phyloP scores from a whole-genome alignment of 2,329 filamentous ascomycete genomes.

The Cytospora piceicola region DNA sequence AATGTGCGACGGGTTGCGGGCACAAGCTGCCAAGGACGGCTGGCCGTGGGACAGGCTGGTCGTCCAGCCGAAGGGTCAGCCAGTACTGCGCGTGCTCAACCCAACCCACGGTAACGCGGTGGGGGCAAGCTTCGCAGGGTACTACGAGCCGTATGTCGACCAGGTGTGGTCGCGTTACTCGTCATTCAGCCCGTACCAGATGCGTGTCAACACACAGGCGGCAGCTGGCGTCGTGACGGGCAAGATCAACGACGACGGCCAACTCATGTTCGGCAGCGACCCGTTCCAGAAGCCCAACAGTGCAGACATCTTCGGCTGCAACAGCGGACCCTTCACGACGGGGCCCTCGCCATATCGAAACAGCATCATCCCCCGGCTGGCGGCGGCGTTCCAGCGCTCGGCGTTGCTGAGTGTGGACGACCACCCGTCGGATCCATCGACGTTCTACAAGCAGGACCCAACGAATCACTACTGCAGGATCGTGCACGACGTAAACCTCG shows the following conservation, averaged over 20 bases:
- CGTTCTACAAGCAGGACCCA: constrained; percentile 45
- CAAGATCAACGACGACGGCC: constrained; percentile 47
- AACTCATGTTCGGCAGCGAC: constrained; percentile 44
- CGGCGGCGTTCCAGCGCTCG: constrained; percentile 57
- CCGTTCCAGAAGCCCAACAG: constrained; percentile 60
- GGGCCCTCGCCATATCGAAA: constrained; percentile 45
- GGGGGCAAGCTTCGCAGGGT: constrained; percentile 48
- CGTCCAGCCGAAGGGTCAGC: constrained; percentile 38
- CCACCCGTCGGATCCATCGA: constrained; percentile 42
- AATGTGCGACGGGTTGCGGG: constrained; percentile 57
- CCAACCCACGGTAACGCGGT: constrained; percentile 50
- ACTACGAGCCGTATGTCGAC: constrained; percentile 49
- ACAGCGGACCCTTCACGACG: constrained; percentile 62
- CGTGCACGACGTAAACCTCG: constrained; percentile 57
- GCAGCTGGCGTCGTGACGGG: constrained; percentile 57
- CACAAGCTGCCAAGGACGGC: constrained; percentile 60
- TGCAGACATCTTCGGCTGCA: constrained; percentile 69
- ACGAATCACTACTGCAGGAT: constrained; percentile 64
- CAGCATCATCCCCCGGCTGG: constrained; percentile 54
- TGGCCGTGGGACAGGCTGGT: constrained; percentile 65
- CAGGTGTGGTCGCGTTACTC: constrained; percentile 47
- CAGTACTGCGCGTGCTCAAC: constrained; percentile 46
- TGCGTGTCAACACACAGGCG: constrained; percentile 69
- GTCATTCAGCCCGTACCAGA: constrained; percentile 35
- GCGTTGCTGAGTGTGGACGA: constrained; percentile 50